These are phyloP conservation scores for Penicillium sclerotigenum DNA, from an alignment of 2,329 filamentous ascomycete species.

Conservation along the genomic window DNA sequence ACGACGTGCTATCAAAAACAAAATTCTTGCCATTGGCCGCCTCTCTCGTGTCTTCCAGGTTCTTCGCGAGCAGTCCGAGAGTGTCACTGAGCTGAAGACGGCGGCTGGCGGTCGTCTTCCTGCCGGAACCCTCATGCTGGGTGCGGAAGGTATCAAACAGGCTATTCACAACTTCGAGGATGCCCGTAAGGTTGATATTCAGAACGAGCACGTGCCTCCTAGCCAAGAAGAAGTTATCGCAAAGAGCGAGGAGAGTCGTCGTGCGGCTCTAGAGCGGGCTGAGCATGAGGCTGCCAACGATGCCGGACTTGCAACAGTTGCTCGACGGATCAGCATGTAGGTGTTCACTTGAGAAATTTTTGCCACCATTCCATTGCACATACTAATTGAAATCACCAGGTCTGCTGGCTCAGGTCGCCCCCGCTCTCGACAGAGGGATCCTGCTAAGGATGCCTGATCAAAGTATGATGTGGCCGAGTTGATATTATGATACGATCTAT, in stretches of 20 bases:
- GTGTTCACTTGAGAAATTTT: slow-evolving; percentile 35
- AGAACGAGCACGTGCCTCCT: slow-evolving; percentile 92
- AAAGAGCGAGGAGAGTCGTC: slow-evolving; percentile 75
- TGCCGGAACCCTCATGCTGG: slow-evolving; percentile 94
- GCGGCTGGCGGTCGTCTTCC: slow-evolving; percentile 88
- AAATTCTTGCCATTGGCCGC: slow-evolving; percentile 95
- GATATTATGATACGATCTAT: slow-evolving; percentile 28
- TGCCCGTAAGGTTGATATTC: slow-evolving; percentile 90
- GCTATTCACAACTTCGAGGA: slow-evolving; percentile 97
- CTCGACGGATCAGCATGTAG: slow-evolving; percentile 94
- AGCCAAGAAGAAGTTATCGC: slow-evolving; percentile 86
- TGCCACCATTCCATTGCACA: not conserved
- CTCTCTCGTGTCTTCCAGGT: slow-evolving; percentile 98
- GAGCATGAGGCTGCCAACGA: slow-evolving; percentile 89
- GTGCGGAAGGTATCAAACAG: slow-evolving; percentile 97
- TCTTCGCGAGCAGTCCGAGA: slow-evolving; percentile 92
- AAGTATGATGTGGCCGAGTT: slow-evolving; percentile 18
- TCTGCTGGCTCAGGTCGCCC: slow-evolving; percentile 39
- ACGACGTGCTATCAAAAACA: slow-evolving; percentile 97
- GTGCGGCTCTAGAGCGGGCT: slow-evolving; percentile 80
- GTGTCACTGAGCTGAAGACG: slow-evolving; percentile 96
- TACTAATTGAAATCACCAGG: slow-evolving; percentile 22
- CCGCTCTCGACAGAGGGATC: slow-evolving; percentile 33
- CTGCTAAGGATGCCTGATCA: slow-evolving; percentile 27
- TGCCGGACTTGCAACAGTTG: slow-evolving; percentile 77